Conservation (phyloP, 2,329 filamentous ascomycete species). For the Endocalyx cinctus region DNA sequence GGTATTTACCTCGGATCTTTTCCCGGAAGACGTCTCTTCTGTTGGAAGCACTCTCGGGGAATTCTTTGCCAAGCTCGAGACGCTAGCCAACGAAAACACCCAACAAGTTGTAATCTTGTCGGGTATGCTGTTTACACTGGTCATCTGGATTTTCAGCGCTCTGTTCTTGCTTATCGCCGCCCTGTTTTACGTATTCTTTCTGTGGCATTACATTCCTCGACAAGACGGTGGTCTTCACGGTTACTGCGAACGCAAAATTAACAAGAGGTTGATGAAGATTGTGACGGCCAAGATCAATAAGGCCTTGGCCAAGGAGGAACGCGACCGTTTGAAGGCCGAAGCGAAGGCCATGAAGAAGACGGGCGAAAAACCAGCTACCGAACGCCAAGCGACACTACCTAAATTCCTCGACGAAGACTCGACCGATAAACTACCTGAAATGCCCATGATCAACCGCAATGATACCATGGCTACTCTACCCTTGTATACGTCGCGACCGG, state of each 20-base stretch:
- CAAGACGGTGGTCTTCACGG: slow-evolving; percentile 74
- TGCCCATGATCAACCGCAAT: slow-evolving; percentile 55
- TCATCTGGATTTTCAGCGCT: slow-evolving; percentile 83
- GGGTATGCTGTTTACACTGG: slow-evolving; percentile 86
- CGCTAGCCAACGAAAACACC: slow-evolving; percentile 67
- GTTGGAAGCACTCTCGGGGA: slow-evolving; percentile 62
- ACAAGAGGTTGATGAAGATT: slow-evolving; percentile 76
- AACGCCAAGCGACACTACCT: slow-evolving; percentile 65
- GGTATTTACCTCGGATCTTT: slow-evolving; percentile 70
- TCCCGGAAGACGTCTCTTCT: slow-evolving; percentile 46
- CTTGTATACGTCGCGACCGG: slow-evolving; percentile 56
- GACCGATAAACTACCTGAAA: slow-evolving; percentile 49
- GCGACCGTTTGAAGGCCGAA: slow-evolving; percentile 49
- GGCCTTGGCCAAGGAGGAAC: slow-evolving; percentile 75
- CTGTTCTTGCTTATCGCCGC: slow-evolving; percentile 70
- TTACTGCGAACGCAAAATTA: slow-evolving; percentile 91
- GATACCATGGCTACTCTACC: slow-evolving; percentile 61
- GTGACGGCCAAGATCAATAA: slow-evolving; percentile 85
- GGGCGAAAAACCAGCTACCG: slow-evolving; percentile 45
- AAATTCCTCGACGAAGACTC: slow-evolving; percentile 45
- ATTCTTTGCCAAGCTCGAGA: slow-evolving; percentile 79
- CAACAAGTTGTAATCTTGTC: slow-evolving; percentile 79
- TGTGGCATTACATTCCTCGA: slow-evolving; percentile 86
- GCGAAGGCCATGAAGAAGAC: slow-evolving; percentile 47
- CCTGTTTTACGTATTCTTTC: slow-evolving; percentile 79